Percentiles rank a stretch among this genome's conserved stretches.
Conservation (phyloP, 495 filamentous ascomycete genomes). For the Talaromyces liani region DNA sequence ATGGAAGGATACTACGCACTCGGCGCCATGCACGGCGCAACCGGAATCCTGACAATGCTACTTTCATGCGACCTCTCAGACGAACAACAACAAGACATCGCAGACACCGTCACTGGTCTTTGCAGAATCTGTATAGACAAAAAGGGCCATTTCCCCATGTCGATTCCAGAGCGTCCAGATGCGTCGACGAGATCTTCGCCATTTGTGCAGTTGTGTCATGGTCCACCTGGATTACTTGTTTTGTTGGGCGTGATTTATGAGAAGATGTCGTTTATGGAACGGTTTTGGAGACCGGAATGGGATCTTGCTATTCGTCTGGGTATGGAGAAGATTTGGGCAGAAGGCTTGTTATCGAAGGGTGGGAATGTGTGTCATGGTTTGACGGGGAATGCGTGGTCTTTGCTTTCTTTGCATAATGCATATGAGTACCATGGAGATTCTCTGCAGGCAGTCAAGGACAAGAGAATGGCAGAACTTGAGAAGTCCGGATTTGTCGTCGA, state of each 20-base stretch:
- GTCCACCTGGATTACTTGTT: slow-evolving; percentile 32
- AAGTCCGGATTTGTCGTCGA: background rate
- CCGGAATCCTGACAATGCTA: slow-evolving; percentile 37
- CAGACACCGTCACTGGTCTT: slow-evolving; percentile 31
- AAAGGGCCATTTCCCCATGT: slow-evolving; percentile 37
- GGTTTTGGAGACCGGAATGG: slow-evolving; percentile 35
- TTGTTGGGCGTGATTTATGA: slow-evolving; percentile 28
- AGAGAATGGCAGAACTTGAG: slow-evolving; percentile 4
- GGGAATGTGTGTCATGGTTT: slow-evolving; percentile 41
- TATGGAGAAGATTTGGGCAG: slow-evolving; percentile 37
- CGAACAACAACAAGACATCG: slow-evolving; percentile 26
- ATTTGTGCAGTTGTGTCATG: slow-evolving; percentile 42
- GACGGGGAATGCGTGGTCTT: slow-evolving; percentile 36
- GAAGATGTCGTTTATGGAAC: slow-evolving; percentile 15
- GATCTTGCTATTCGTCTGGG: slow-evolving; percentile 27
- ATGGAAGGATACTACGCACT: slow-evolving; percentile 31
- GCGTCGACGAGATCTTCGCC: slow-evolving; percentile 13
- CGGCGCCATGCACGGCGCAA: slow-evolving; percentile 24
- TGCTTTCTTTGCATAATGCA: slow-evolving; percentile 28
- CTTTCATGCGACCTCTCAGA: slow-evolving; percentile 25
- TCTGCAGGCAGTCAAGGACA: slow-evolving; percentile 16
- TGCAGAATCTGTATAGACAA: slow-evolving; percentile 26
- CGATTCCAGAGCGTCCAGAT: slow-evolving; percentile 18
- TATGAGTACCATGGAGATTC: slow-evolving; percentile 22
- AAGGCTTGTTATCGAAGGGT: slow-evolving; percentile 42